Evolutionary conservation across 139 green algal species (phyloP), one percentile per base, ranked within the genome.

Genomic region (Coelastrella sp.): DNA sequence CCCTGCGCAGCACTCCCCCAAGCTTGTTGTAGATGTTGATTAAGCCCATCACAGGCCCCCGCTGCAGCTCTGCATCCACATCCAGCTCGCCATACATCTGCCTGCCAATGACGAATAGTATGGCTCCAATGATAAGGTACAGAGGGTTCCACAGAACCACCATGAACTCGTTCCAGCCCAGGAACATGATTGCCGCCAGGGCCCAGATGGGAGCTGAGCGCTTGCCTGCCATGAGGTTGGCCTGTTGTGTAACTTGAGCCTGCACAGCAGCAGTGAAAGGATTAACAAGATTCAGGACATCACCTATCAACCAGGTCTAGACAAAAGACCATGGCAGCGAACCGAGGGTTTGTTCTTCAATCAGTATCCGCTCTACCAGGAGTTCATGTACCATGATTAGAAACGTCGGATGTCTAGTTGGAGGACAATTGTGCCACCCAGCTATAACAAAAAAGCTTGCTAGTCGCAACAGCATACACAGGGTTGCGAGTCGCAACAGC

Each of bases 81-180:
- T 99, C 97, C 68, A 99, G 94, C 94, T 99, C 97, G 60, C 82
- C 93, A 89, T 94, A 94, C 65, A 93, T 73, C 88, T 94, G 90
- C 84, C 23, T 73, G 83, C 82, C 91, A 64, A 97, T 96, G 19
- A 97, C 87, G 68, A 95, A 85, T 3, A 88, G 10, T 3, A 95
- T 3, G 5, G 92, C 32, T 5, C 90, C 91, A 22, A 95, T 5
- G 5, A 98, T 7, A 7, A 98, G 93, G 92, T 92, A 92, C 32
- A 98, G 22, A 0, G 97, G 97, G 94, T 96, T 98, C 87, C 91
- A 95, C 60, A 99, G 88, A 73, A 98, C 85, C 5, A 93, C 89
- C 90, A 98, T 94, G 74, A 97, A 92, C 92, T 99, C 98, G 91
- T 99, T 98, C 91, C 96, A 99, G 60, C 98, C 98, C 91, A 99